Evolutionary conservation across 2,329 filamentous ascomycete species (phyloP).

Genomic region (Botrytis sinoallii): DNA sequence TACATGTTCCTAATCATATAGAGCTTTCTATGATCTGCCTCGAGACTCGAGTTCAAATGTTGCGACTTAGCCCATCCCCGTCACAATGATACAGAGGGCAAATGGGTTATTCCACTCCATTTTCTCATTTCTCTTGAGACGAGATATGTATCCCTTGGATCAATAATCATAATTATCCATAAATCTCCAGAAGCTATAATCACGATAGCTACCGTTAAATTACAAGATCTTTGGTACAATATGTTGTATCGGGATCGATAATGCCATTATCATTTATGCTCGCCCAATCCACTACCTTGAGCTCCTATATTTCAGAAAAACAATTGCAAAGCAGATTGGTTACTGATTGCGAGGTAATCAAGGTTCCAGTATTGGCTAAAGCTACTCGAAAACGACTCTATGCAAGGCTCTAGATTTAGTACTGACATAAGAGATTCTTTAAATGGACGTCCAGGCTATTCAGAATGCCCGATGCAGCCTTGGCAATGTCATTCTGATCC

Average conservation of each 20-base stretch:
- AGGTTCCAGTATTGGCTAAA: constrained; percentile 33
- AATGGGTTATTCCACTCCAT: no score
- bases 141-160: neutral
- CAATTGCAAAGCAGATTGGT: constrained; percentile 52
- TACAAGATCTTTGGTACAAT: constrained; percentile 40
- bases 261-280: constrained; percentile 12
- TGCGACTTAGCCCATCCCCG: no score
- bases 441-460: constrained; percentile 53
- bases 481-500: constrained; percentile 51
- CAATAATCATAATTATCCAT: constrained; percentile 44
- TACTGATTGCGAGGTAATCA: constrained; percentile 53
- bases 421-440: constrained; percentile 41
- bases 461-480: constrained; percentile 52
- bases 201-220: constrained; percentile 53
- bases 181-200: constrained; percentile 54
- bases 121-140: neutral
- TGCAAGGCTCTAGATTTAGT: neutral
- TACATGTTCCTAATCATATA: no score
- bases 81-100: no score
- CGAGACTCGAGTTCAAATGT: neutral
- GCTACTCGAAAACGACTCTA: constrained; percentile 17
- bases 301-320: no score
- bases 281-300: neutral
- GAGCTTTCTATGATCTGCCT: no score
- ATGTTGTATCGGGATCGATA: neutral